These are phyloP conservation scores for Pogostemon cablin DNA, from an alignment of 257 asterid species.

Conservation along the genomic window DNA sequence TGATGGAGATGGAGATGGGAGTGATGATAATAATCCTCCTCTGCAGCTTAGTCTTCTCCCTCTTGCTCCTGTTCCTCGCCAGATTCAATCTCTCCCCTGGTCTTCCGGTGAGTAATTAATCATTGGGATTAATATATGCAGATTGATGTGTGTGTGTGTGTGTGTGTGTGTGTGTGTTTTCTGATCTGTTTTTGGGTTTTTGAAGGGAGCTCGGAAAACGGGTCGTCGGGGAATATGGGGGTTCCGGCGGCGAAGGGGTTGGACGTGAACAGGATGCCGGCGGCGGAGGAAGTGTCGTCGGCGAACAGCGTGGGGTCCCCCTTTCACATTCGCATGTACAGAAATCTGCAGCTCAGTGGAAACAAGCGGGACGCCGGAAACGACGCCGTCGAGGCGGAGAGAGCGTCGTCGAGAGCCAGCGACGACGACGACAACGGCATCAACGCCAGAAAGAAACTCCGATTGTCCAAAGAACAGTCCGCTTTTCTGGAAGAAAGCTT, in stretches of 20 bases:
- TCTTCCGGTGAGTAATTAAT: slow-evolving; percentile 51
- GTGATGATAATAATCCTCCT: slow-evolving; percentile 38
- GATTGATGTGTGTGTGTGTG: not conserved
- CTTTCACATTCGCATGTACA: slow-evolving; percentile 41
- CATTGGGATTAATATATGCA: not conserved
- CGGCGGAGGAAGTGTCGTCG: slow-evolving; percentile 69
- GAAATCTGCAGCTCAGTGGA: slow-evolving; percentile 33
- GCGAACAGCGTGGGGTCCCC: slow-evolving; percentile 68
- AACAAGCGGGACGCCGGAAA: slow-evolving; percentile 42
- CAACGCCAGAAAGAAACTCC: slow-evolving; percentile 65
- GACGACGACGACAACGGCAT: slow-evolving; percentile 75
- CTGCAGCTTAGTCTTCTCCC: slow-evolving; percentile 71
- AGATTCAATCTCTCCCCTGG: slow-evolving; percentile 48
- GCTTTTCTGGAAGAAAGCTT: slow-evolving; percentile 87
- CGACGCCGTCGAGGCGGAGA: slow-evolving; percentile 56
- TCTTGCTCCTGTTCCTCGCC: slow-evolving; percentile 53
- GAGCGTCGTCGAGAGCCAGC: slow-evolving; percentile 54
- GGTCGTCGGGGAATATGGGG: slow-evolving; percentile 58
- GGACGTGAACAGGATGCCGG: slow-evolving; percentile 56
- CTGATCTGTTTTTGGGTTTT: not conserved
- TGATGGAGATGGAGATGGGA: slow-evolving; percentile 3
- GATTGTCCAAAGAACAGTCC: slow-evolving; percentile 81
- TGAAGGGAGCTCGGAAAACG: slow-evolving; percentile 79
- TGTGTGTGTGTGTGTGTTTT: not conserved
- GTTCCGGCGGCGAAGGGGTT: slow-evolving; percentile 48